Percentiles rank a stretch among this genome's conserved stretches.
Conservation (phyloP, 495 filamentous ascomycete genomes). For the Aspergillus mulundensis region DNA sequence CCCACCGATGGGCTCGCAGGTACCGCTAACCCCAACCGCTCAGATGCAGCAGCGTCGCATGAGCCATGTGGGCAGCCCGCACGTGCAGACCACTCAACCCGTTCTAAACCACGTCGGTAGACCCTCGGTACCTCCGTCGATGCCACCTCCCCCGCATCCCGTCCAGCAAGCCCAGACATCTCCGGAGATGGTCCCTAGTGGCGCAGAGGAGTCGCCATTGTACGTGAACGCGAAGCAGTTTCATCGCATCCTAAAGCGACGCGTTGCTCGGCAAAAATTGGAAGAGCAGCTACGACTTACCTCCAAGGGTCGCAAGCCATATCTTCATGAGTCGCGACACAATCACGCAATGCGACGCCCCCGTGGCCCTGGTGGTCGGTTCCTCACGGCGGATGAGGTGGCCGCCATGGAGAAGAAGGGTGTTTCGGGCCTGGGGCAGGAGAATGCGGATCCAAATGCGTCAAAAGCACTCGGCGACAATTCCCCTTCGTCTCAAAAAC, state of each 20-base stretch:
- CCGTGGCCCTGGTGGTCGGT: slow-evolving; percentile 91
- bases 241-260: slow-evolving; percentile 89
- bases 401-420: slow-evolving; percentile 72
- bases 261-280: slow-evolving; percentile 87
- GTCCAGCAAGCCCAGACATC: slow-evolving; percentile 70
- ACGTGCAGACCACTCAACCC: slow-evolving; percentile 41
- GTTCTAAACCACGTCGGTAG: slow-evolving; percentile 49
- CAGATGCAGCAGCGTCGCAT: slow-evolving; percentile 47
- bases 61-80: slow-evolving; percentile 50
- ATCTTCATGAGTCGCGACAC: slow-evolving; percentile 97
- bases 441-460: slow-evolving; percentile 32
- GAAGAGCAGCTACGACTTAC: slow-evolving; percentile 89
- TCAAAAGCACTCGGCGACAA: slow-evolving; percentile 21
- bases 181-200: slow-evolving; percentile 71
- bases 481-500: slow-evolving; percentile 39
- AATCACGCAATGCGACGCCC: slow-evolving; percentile 98
- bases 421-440: slow-evolving; percentile 26
- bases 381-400: slow-evolving; percentile 97
- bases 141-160: slow-evolving; percentile 46
- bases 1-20: slow-evolving; percentile 47
- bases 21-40: slow-evolving; percentile 42
- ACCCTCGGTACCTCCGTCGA: slow-evolving; percentile 43
- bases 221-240: slow-evolving; percentile 99
- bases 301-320: slow-evolving; percentile 93
- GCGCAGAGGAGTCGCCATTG: slow-evolving; percentile 85